Percentiles rank a stretch among this genome's conserved stretches.
These are phyloP conservation scores for Phytophthora foliorum DNA, from an alignment of 352 stramenopile genomes.

Conservation along the genomic window DNA sequence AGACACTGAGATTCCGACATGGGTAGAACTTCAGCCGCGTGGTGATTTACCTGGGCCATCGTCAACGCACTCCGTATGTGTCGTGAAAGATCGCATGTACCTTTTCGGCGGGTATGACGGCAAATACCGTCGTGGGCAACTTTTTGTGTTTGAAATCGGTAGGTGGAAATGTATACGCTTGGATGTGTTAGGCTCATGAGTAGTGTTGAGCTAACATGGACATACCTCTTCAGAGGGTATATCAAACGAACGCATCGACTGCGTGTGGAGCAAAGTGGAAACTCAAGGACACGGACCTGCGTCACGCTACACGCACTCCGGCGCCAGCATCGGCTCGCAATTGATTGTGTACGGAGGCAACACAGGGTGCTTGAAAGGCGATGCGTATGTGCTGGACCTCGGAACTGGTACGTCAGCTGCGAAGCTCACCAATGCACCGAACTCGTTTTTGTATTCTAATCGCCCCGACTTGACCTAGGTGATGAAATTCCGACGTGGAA, in stretches of 20 bases:
- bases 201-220: slow-evolving; percentile 1
- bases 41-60: slow-evolving; percentile 55
- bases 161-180: slow-evolving; percentile 3
- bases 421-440: not conserved
- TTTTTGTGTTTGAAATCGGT: slow-evolving; percentile 61
- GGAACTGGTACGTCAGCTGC: slow-evolving; percentile 35
- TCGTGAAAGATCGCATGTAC: slow-evolving; percentile 61
- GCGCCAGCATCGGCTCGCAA: slow-evolving; percentile 54
- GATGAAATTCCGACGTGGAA: slow-evolving; percentile 58
- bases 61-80: slow-evolving; percentile 67
- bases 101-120: slow-evolving; percentile 74
- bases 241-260: slow-evolving; percentile 44
- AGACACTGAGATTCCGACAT: slow-evolving; percentile 57
- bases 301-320: slow-evolving; percentile 65
- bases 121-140: slow-evolving; percentile 57
- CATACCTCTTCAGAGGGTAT: slow-evolving; percentile 32
- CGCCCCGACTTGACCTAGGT: slow-evolving; percentile 20
- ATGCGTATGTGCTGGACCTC: slow-evolving; percentile 61
- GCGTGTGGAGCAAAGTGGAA: slow-evolving; percentile 52
- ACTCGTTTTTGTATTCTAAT: not conserved
- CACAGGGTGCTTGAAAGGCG: slow-evolving; percentile 68
- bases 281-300: slow-evolving; percentile 47
- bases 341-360: slow-evolving; percentile 69
- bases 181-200: not conserved
- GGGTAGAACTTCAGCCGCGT: slow-evolving; percentile 50